Evolutionary conservation across 345 rosid species (phyloP), one percentile per base, ranked within the genome.

Genomic region (Boechera divaricarpa): DNA sequence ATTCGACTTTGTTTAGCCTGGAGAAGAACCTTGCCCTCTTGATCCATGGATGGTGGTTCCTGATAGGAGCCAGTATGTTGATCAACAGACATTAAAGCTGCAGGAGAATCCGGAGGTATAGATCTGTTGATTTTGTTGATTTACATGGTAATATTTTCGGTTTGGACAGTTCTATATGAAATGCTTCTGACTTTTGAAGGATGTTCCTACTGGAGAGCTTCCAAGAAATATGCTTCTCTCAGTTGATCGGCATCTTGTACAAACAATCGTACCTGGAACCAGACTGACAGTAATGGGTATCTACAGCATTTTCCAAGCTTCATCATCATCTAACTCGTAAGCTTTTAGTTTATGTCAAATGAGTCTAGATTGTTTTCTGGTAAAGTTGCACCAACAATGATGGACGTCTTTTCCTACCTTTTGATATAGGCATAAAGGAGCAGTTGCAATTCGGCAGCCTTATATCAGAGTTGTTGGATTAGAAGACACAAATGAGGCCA

Each of bases 41-140:
- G 99, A 95, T 86, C 98, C 99, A 13, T 94, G 98, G 97, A 82
- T 94, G 66, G 89, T 92, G 72, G 98, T 89, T 80, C 98, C 98
- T 78, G 98, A 94, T 78, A 87, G 86, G 82, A 94, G 98, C 74
- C 88, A 83, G 80, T 92, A 94, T 79, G 98, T 94, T 69, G 98
- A 94, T 86, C 98, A 92, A 68, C 98, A 94, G 81, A 90, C 98
- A 2, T 83, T 94, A 67, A 94, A 94, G 74, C 77, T 94, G 85
- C 98, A 94, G 78, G 98, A 94, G 82, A 94, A 94, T 76, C 98
- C 98, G 0, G 98, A 94, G 92, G 98, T 92, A 85, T 68, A 33
- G 31, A 51, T 48, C 64, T 62, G 39, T 77, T 56, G 32, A 13
- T 44, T 15, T 16, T n/a, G 9, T 59, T 33, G n/a, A 52, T 38